phyloP scores from a whole-genome alignment of 2,329 filamentous ascomycete species.

The Cytospora mali region DNA sequence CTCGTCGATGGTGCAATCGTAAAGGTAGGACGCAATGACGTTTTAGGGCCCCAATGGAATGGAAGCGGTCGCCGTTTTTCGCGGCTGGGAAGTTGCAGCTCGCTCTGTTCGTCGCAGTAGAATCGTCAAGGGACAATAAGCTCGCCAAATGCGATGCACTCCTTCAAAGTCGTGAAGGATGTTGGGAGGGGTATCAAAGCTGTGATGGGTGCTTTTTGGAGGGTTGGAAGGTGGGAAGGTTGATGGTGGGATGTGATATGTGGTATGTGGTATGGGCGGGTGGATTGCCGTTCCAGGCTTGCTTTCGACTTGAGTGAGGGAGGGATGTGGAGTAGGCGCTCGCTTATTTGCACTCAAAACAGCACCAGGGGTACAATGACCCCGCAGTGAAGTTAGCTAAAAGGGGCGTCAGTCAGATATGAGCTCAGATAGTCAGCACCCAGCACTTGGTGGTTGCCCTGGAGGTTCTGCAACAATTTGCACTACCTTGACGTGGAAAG shows the following conservation, averaged over 20 bases:
- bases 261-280: slow-evolving; percentile 13
- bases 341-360: slow-evolving; percentile 23
- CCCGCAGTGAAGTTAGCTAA: slow-evolving; percentile 18
- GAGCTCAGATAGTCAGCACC: not conserved
- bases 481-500: too few species aligned
- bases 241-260: slow-evolving; percentile 26
- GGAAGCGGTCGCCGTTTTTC: slow-evolving; percentile 24
- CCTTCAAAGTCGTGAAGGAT: slow-evolving; percentile 19
- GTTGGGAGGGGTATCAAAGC: slow-evolving; percentile 26
- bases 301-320: slow-evolving; percentile 19
- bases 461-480: too few species aligned
- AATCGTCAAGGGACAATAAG: not conserved
- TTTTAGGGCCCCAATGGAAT: slow-evolving; percentile 15
- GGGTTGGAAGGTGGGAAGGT: too few species aligned
- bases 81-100: slow-evolving; percentile 18
- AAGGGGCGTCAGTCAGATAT: slow-evolving; percentile 5
- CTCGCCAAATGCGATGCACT: slow-evolving; percentile 16
- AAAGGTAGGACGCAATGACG: slow-evolving; percentile 27
- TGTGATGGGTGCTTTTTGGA: slow-evolving; percentile 21
- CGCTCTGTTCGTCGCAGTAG: slow-evolving; percentile 20
- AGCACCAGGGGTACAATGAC: slow-evolving; percentile 8
- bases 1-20: slow-evolving; percentile 28
- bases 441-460: too few species aligned
- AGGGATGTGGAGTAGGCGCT: slow-evolving; percentile 10
- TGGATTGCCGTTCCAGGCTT: slow-evolving; percentile 13